Evolutionary conservation across 805 yeast species (phyloP).

Genomic region (Zygosaccharomyces siamensis): DNA sequence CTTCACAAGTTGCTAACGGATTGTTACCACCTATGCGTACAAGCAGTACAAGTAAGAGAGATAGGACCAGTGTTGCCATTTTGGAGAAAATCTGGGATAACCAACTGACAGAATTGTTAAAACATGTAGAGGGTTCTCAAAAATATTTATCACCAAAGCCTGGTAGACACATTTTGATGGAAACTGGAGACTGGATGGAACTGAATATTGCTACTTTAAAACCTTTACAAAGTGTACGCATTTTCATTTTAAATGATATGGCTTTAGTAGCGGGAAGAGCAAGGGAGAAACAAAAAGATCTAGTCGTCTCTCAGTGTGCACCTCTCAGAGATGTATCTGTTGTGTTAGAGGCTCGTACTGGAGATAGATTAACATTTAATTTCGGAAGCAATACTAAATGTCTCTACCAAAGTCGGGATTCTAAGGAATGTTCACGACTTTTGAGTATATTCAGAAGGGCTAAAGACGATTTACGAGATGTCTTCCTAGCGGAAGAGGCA

Average conservation of each 20-base stretch:
- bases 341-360: slow-evolving; percentile 26
- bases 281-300: slow-evolving; percentile 35
- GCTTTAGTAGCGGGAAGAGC: slow-evolving; percentile 65
- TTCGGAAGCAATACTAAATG: slow-evolving; percentile 16
- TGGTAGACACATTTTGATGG: slow-evolving; percentile 74
- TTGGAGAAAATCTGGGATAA: slow-evolving; percentile 78
- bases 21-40: slow-evolving; percentile 25
- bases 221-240: slow-evolving; percentile 66
- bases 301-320: slow-evolving; percentile 76
- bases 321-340: slow-evolving; percentile 59
- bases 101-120: slow-evolving; percentile 63
- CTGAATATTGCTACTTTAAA: slow-evolving; percentile 81
- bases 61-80: slow-evolving; percentile 65
- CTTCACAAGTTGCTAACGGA: slow-evolving; percentile 10
- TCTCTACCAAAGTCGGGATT: slow-evolving; percentile 26
- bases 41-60: slow-evolving; percentile 33
- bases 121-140: slow-evolving; percentile 88
- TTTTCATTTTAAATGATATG: slow-evolving; percentile 74
- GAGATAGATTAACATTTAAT: slow-evolving; percentile 19
- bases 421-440: slow-evolving; percentile 37
- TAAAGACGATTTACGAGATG: slow-evolving; percentile 53
- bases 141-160: slow-evolving; percentile 68
- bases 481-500: slow-evolving; percentile 46
- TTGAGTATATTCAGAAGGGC: slow-evolving; percentile 56
- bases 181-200: slow-evolving; percentile 83